A percentile compares a stretch with the other conserved stretches of the same genome.
Evolutionary conservation across 2,329 filamentous ascomycete species (phyloP).

Genomic region (Microcyclosporella mali): DNA sequence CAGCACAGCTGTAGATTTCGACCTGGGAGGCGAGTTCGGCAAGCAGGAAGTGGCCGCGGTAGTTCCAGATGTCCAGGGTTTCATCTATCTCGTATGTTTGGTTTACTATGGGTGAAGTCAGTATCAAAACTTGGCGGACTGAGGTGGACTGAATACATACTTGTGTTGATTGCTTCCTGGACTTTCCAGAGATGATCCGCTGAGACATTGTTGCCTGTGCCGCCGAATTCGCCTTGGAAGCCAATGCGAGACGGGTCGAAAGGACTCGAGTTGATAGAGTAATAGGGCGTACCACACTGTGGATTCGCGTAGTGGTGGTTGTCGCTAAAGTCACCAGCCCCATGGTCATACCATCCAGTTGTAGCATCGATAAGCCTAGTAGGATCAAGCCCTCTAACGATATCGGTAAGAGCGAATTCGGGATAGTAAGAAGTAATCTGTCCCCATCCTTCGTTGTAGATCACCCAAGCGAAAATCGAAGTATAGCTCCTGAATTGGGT

Average conservation of each 20-base stretch:
- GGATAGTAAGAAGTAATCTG: conserved; percentile 49
- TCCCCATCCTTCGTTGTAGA: conserved; percentile 70
- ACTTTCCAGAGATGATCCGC: conserved; percentile 62
- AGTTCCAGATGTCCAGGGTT: conserved; percentile 58
- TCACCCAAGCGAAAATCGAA: conserved; percentile 60
- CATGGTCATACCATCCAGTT: conserved; percentile 63
- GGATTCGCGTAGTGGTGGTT: conserved; percentile 68
- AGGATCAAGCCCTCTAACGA: conserved; percentile 54
- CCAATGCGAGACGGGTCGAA: conserved; percentile 57
- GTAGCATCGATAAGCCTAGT: conserved; percentile 58
- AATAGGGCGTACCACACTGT: conserved; percentile 65
- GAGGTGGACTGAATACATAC: too few relatives aligned
- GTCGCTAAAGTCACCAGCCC: conserved; percentile 61
- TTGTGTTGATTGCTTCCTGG: conserved; percentile 47
- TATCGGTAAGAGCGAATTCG: conserved; percentile 51
- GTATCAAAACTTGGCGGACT: too few relatives aligned
- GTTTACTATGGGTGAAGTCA: conserved; percentile 41
- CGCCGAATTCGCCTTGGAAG: conserved; percentile 66
- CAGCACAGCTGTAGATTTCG: conserved; percentile 56
- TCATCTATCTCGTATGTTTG: conserved; percentile 62
- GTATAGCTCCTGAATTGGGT: conserved; percentile 59
- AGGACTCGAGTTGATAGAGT: conserved; percentile 51
- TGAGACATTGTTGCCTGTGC: conserved; percentile 59
- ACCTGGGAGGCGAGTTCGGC: conserved; percentile 45
- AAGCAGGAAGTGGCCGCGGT: conserved; percentile 52